These are phyloP conservation scores for Leccinum truebloodii DNA, from an alignment of 768 basidiomycete genomes.

Conservation along the genomic window DNA sequence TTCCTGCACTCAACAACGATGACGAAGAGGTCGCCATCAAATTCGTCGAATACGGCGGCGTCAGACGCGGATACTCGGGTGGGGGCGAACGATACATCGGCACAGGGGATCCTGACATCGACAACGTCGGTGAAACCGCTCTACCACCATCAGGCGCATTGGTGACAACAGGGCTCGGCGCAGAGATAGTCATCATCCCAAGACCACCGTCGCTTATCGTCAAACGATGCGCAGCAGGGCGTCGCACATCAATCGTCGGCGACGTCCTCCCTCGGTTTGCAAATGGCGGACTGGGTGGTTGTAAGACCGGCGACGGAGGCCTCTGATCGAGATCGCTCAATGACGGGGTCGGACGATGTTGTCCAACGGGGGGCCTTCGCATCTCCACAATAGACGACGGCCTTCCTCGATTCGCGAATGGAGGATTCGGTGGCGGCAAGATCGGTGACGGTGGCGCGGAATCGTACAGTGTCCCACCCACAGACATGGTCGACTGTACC, in stretches of 20 bases:
- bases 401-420: slow-evolving; percentile 38
- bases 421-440: slow-evolving; percentile 38
- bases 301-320: too few species aligned
- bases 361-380: slow-evolving; percentile 3
- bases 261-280: slow-evolving; percentile 30
- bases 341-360: background rate
- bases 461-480: slow-evolving; percentile 15
- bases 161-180: background rate
- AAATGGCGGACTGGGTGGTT: slow-evolving; percentile 40
- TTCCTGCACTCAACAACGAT: slow-evolving; percentile 30
- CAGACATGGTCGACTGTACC: background rate
- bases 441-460: slow-evolving; percentile 29
- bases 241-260: slow-evolving; percentile 11
- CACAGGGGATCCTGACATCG: background rate
- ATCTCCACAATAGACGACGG: slow-evolving; percentile 11
- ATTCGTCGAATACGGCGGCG: slow-evolving; percentile 34
- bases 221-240: slow-evolving; percentile 1
- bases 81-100: slow-evolving; percentile 36
- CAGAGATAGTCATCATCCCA: slow-evolving; percentile 12
- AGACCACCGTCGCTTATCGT: slow-evolving; percentile 6
- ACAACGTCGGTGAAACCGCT: background rate
- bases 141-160: background rate
- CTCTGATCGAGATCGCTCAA: too few species aligned
- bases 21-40: slow-evolving; percentile 35
- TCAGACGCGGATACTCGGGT: slow-evolving; percentile 45